These are phyloP conservation scores for Dipteronia sinensis DNA, from an alignment of 345 rosid genomes.

Conservation along the genomic window DNA sequence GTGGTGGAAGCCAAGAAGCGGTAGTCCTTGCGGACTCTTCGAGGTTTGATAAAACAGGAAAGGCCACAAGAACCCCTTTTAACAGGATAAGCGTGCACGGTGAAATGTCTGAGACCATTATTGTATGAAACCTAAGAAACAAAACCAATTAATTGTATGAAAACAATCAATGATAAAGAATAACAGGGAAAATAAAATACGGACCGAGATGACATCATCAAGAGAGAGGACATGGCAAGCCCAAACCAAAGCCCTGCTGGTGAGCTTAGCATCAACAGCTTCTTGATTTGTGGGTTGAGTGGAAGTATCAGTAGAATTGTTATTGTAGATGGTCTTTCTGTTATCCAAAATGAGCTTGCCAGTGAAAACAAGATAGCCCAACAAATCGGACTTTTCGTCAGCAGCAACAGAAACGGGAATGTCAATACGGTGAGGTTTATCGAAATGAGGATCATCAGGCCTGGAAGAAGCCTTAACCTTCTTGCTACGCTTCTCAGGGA, in stretches of 20 bases:
- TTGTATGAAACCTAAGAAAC: conserved; percentile 68
- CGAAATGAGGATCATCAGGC: conserved; percentile 42
- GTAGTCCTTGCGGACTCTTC: conserved; percentile 78
- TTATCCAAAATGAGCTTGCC: conserved; percentile 81
- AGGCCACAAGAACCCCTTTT: conserved; percentile 67
- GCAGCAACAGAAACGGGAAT: conserved; percentile 53
- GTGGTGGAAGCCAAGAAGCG: conserved; percentile 72
- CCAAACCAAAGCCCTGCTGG: conserved; percentile 86
- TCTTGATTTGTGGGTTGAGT: conserved; percentile 47
- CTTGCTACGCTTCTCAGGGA: conserved; percentile 82
- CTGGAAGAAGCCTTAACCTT: conserved; percentile 67
- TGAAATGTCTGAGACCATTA: conserved; percentile 86
- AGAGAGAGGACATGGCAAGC: conserved; percentile 73
- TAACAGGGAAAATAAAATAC: background rate
- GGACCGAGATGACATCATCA: conserved; percentile 79
- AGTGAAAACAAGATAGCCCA: conserved; percentile 68
- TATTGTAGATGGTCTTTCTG: conserved; percentile 48
- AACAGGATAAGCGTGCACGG: conserved; percentile 81
- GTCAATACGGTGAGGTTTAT: conserved; percentile 62
- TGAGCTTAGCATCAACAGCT: conserved; percentile 73
- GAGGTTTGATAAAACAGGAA: conserved; percentile 74
- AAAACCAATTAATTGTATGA: background rate
- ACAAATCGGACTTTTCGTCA: conserved; percentile 87
- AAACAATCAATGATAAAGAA: background rate
- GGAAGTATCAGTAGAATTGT: conserved; percentile 33